Evolutionary conservation across 345 rosid genomes (phyloP).

Genomic region (Lepidium aucheri): DNA sequence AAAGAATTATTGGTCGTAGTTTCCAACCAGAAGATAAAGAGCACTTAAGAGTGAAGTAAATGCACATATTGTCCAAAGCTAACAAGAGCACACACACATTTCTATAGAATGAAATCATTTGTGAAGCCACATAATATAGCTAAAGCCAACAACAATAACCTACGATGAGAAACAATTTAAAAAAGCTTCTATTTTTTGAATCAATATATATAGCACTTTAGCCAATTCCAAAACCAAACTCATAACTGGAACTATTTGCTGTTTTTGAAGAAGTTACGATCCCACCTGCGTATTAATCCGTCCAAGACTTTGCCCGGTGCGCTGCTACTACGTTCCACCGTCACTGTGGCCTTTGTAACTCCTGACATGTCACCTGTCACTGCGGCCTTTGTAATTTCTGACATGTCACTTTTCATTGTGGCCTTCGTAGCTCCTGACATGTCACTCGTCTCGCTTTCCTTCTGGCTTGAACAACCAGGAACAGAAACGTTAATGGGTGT

Average conservation of each 20-base stretch:
- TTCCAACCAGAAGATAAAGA: neutral
- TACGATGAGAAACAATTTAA: neutral
- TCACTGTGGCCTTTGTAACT: constrained; percentile 66
- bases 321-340: constrained; percentile 55
- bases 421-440: constrained; percentile 66
- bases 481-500: constrained; percentile 15
- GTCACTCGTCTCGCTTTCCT: constrained; percentile 38
- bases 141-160: constrained; percentile 13
- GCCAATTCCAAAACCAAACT: constrained; percentile 20
- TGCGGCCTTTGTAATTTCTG: constrained; percentile 1
- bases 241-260: constrained; percentile 34
- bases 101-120: neutral
- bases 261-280: constrained; percentile 63
- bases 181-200: neutral
- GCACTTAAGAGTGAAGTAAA: neutral
- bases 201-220: constrained; percentile 3
- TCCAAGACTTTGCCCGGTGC: constrained; percentile 60
- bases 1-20: too few species aligned
- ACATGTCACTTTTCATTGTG: constrained; percentile 44
- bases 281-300: constrained; percentile 79
- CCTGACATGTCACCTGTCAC: constrained; percentile 41
- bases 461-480: constrained; percentile 27
- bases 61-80: neutral
- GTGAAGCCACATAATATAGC: constrained; percentile 6
- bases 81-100: neutral